Evolutionary conservation across 2,329 filamentous ascomycete genomes (phyloP).

Genomic region (Verticillium albo-atrum): DNA sequence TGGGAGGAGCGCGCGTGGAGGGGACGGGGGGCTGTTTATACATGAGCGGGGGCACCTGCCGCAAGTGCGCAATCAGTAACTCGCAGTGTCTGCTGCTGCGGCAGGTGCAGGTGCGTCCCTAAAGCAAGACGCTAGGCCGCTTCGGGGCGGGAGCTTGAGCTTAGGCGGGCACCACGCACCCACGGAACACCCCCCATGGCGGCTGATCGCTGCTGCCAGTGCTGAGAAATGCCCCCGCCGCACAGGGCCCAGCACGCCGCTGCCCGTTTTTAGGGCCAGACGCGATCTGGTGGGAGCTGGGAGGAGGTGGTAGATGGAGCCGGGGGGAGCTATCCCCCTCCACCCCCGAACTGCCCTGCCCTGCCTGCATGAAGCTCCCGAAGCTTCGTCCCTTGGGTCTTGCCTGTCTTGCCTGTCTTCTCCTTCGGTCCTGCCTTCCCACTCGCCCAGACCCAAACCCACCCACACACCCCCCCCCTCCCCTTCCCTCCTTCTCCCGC

Average conservation of each 20-base stretch:
- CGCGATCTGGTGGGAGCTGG: neutral
- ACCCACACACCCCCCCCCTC: neutral
- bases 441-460: neutral
- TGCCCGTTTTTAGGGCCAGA: neutral
- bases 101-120: neutral
- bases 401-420: neutral
- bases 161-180: neutral
- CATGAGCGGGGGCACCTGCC: constrained; percentile 46
- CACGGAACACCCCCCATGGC: neutral
- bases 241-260: constrained; percentile 1
- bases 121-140: neutral
- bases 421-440: neutral
- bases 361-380: constrained; percentile 4
- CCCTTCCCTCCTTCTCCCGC: neutral
- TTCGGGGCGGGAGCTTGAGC: constrained; percentile 3
- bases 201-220: neutral
- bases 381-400: constrained; percentile 1
- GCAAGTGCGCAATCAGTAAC: constrained; percentile 52
- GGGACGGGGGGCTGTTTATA: constrained; percentile 54
- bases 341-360: neutral
- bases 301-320: neutral
- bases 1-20: constrained; percentile 42
- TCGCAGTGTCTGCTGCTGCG: constrained; percentile 2
- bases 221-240: neutral
- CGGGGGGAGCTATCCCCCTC: neutral